These are phyloP conservation scores for Dioscorea zingiberensis DNA, from an alignment of 106 monocot genomes.

Conservation along the genomic window DNA sequence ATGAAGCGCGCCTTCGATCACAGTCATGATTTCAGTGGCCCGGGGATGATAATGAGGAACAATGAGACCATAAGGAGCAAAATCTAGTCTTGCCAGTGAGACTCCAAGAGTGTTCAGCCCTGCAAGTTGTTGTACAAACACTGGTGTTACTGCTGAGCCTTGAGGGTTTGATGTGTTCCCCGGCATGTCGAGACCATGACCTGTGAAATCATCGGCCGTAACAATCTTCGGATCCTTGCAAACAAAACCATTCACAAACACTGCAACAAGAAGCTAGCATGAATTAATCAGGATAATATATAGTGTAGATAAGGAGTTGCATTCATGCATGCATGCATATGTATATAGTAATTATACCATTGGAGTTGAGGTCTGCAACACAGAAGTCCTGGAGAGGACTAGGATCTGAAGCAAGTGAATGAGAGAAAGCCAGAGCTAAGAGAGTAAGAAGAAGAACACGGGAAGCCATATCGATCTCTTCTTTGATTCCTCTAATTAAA, in stretches of 20 bases:
- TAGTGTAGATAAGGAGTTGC: no score
- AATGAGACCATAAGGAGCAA: constrained; percentile 10
- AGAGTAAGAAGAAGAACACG: constrained; percentile 1
- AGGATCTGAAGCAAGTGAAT: constrained; percentile 19
- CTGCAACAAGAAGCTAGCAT: background rate
- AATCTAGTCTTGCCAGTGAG: constrained; percentile 10
- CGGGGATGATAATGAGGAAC: constrained; percentile 20
- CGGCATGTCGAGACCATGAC: constrained; percentile 21
- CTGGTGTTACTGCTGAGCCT: background rate
- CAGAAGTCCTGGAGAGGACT: constrained; percentile 38
- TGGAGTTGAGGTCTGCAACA: constrained; percentile 16
- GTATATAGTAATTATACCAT: background rate
- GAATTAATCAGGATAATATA: background rate
- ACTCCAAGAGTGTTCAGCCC: constrained; percentile 27
- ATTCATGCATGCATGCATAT: background rate
- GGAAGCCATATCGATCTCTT: background rate
- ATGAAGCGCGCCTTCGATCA: constrained; percentile 9
- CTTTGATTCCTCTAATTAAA: background rate
- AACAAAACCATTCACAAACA: constrained; percentile 28
- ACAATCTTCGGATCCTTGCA: constrained; percentile 23
- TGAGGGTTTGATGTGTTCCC: constrained; percentile 15
- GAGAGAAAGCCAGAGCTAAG: constrained; percentile 6
- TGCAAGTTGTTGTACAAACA: background rate
- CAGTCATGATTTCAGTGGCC: constrained; percentile 11
- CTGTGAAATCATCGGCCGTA: constrained; percentile 26